Evolutionary conservation across 805 yeast genomes (phyloP), one percentile per base, ranked within the genome.

Genomic region (Metschnikowia shivogae): DNA sequence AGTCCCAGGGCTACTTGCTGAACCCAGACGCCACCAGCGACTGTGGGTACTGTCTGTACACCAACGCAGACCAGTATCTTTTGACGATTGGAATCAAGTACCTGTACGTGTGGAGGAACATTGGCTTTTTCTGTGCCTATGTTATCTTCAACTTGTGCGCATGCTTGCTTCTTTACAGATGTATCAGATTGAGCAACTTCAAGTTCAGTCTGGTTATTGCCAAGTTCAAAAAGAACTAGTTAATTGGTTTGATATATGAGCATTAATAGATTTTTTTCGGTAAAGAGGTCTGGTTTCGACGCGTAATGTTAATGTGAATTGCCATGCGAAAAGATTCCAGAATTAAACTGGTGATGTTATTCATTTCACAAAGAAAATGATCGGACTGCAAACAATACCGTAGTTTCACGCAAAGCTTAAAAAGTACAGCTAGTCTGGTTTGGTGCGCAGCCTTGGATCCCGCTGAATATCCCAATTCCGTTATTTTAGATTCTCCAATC

Each of bases 41-140:
- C 28, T 51, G 55, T 24, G 49, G 43, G 2, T 49, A 46, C 34
- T 51, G 55, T 27, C 36, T 34, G 17, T 49, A 29, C 39, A 34
- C 44, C 4, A 36, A 35, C 28, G 55, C 49, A 17, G 47, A 49
- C 34, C 46, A 46, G 32, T 51, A 35, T 14, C 48, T 51, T 11
- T 20, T 22, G 17, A 37, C 45, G 1, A 28, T 46, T 20, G 49
- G 52, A 9, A 41, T 45, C 24, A 49, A 47, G 44, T 49, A 40
- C 43, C 20, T 26, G 24, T 46, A 51, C 29, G 43, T 46, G 22
- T 49, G 55, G 53, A 44, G 55, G 36, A 51, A 51, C 43, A 30
- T 51, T 12, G 55, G 55, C 19, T 49, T 51, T 26, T 39, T 47
- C 32, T 44, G 48, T 33, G 48, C 43, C 4, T 51, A 36, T 34